Percentiles rank a stretch among this genome's conserved stretches.
Conservation (phyloP, 352 stramenopile genomes). For the Elongisporangium anandrum region DNA sequence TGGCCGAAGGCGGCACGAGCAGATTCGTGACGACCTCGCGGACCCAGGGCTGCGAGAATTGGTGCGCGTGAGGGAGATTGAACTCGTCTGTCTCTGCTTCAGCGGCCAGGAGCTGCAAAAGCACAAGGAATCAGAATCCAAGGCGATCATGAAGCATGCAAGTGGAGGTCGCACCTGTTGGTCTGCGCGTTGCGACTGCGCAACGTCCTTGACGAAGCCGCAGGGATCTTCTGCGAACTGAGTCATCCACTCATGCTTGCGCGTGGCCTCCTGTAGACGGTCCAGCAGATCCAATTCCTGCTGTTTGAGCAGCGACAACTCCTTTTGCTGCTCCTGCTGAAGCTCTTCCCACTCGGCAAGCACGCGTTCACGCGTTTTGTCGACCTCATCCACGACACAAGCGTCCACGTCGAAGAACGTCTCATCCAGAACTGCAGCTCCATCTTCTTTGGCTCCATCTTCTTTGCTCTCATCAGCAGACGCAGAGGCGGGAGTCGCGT, state of each 20-base stretch:
- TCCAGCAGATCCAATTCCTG: slow-evolving; percentile 54
- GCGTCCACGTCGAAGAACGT: slow-evolving; percentile 62
- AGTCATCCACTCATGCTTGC: slow-evolving; percentile 65
- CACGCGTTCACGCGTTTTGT: slow-evolving; percentile 25
- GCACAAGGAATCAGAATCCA: neutral
- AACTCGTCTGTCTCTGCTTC: slow-evolving; percentile 66
- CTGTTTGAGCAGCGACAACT: slow-evolving; percentile 46
- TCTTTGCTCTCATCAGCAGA: neutral
- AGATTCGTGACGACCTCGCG: slow-evolving; percentile 39
- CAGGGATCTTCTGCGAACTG: slow-evolving; percentile 65
- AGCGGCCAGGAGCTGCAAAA: slow-evolving; percentile 37
- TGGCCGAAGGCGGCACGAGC: slow-evolving; percentile 16
- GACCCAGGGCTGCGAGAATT: slow-evolving; percentile 75
- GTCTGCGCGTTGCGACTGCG: slow-evolving; percentile 52
- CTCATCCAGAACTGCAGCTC: slow-evolving; percentile 33
- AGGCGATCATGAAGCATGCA: neutral
- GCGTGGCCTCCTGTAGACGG: slow-evolving; percentile 36
- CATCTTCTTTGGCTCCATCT: slow-evolving; percentile 12
- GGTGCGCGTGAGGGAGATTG: slow-evolving; percentile 41
- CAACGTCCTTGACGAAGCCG: slow-evolving; percentile 56
- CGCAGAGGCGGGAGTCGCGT: neutral
- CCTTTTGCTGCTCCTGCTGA: slow-evolving; percentile 60
- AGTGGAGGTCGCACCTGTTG: slow-evolving; percentile 34
- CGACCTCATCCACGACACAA: slow-evolving; percentile 40
- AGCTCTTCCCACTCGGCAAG: slow-evolving; percentile 60